These are phyloP conservation scores for Calocybe gangraenosa DNA, from an alignment of 768 basidiomycete genomes.

Conservation along the genomic window DNA sequence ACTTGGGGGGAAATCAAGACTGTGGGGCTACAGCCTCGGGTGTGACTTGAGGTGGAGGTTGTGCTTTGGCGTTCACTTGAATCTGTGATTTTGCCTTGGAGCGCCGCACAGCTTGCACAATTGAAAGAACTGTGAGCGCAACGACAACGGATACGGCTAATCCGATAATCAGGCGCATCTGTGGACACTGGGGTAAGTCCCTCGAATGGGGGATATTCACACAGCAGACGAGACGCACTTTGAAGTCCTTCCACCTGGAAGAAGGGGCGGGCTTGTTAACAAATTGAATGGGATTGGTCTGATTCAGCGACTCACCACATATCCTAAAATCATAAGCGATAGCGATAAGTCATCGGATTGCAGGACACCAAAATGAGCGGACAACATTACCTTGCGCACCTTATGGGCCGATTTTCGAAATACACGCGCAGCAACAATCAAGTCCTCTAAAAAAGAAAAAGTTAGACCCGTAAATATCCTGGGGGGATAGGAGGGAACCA, in stretches of 20 bases:
- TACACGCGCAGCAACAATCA: conserved; percentile 92
- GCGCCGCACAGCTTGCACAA: conserved; percentile 62
- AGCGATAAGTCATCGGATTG: no score
- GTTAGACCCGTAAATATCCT: neutral
- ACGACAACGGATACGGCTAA: conserved; percentile 83
- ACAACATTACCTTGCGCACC: conserved; percentile 94
- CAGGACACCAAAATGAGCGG: no score
- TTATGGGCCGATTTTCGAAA: conserved; percentile 95
- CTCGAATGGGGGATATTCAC: neutral
- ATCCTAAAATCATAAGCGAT: conserved; percentile 43
- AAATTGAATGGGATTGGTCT: neutral
- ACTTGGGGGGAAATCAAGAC: no score
- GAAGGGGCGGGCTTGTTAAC: neutral
- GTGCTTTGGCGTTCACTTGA: neutral
- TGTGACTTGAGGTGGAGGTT: neutral
- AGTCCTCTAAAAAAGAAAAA: conserved; percentile 59
- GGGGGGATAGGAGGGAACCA: no score
- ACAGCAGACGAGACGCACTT: conserved; percentile 40
- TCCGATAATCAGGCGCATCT: conserved; percentile 97
- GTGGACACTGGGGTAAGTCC: conserved; percentile 3
- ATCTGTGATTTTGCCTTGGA: neutral
- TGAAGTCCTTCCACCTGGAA: conserved; percentile 95
- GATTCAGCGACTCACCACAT: conserved; percentile 66
- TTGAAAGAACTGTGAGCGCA: conserved; percentile 89
- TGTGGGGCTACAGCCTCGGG: no score